Base-by-base conservation (phyloP, 2,329 filamentous ascomycete genomes). In the Furcasterigmium sp. region DNA sequence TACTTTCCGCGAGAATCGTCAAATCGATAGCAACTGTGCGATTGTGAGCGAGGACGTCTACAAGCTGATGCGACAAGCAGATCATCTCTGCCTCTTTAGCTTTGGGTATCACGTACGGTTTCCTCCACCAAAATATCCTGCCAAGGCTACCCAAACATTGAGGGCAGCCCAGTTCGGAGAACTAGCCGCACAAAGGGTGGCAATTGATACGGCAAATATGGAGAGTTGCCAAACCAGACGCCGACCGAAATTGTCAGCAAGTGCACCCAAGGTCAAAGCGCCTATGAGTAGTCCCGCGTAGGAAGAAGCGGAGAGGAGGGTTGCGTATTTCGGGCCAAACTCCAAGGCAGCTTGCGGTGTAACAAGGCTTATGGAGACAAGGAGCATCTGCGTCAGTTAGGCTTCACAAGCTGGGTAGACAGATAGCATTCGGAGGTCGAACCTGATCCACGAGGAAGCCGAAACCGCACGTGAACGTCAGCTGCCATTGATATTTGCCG, bases 401-500 rank as follows among this genome's bases (percentile, higher is more conserved):
- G 7, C n/a, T 23, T 23, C 20, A n/a, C 32, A n/a, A n/a, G n/a
- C n/a, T n/a, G n/a, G n/a, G n/a, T n/a, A n/a, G n/a, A n/a, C n/a
- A n/a, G n/a, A n/a, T 5, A 32, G 8, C 3, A 32, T 7, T 28
- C 8, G 25, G 25, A 8, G 13, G 14, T 34, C 39, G n/a, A 14
- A 51, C 51, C 49, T 52, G 51, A 26, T 52, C 51, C 8, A 49
- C 51, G 7, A 51, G 41, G 17, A 53, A 53, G 9, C 51, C 49
- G 32, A 53, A 51, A 13, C 49, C 51, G 18, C 49, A 53, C 3
- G 49, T 47, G 13, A 53, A 37, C 5, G 46, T 49, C 36, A 52
- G 25, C 36, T 52, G 47, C 46, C 47, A 48, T n/a, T 53, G 51
- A 28, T 47, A 50, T 10, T 44, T 44, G 26, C 51, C 51, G 11